Evolutionary conservation across 345 rosid genomes (phyloP), one percentile per base, ranked within the genome.

Genomic region (Sonneratia caseolaris): DNA sequence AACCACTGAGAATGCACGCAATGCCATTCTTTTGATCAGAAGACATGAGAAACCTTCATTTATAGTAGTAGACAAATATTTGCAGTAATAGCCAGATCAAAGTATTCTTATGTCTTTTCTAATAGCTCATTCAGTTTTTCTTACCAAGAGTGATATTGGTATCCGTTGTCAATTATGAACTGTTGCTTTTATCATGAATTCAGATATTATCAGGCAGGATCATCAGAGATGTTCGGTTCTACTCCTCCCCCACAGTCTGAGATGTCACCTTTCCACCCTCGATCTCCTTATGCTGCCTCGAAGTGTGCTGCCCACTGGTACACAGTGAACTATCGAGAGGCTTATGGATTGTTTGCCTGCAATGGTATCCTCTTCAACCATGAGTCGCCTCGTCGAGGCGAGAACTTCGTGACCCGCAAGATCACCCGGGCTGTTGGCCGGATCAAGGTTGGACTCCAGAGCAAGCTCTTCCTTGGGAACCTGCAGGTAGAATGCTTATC

Each of bases 231-330:
- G 98, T 94, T 94, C 68, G 98, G 98, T 61, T 82, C 98, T 37
- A 91, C 97, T 0, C 91, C 93, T 0, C 98, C 97, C 6, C 97
- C 97, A 0, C 96, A 94, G 51, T 80, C 86, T 1, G 98, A 94
- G 68, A 55, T 83, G 19, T 61, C 96, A 3, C 93, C 97, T 3
- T 94, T 94, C 77, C 98, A 94, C 65, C 98, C 98, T 8, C 84
- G 98, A 79, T 94, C 98, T 68, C 98, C 98, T 2, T 94, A 94
- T 80, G 98, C 97, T 0, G 98, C 88, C 2, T 88, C 98, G 27
- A 94, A 94, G 77, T 83, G 87, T 76, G 97, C 98, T 0, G 98
- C 97, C 35, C 98, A 91, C 73, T 94, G 98, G 98, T 94, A 94
- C 86, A 89, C 97, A 0, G 98, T 94, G 11, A 94, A 94, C 79